Conservation (phyloP, 192 early-diverging fungal genomes). For the Coemansia sp. region DNA sequence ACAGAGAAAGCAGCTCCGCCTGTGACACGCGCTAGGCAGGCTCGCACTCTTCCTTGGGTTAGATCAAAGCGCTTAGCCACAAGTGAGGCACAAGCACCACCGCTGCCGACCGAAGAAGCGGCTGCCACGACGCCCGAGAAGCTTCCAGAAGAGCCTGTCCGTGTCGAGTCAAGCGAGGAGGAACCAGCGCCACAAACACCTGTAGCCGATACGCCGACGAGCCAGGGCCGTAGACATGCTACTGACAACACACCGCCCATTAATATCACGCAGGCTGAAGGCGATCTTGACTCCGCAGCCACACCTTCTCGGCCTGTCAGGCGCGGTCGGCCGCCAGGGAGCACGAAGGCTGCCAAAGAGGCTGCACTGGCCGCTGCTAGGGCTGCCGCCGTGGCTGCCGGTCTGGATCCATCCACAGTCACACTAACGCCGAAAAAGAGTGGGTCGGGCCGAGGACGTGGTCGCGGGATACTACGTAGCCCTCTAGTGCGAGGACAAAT, state of each 20-base stretch:
- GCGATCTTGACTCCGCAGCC: neutral
- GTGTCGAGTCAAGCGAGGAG: no score
- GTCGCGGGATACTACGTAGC: neutral
- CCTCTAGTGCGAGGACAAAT: neutral
- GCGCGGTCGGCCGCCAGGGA: slow-evolving; percentile 16
- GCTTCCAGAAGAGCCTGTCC: no score
- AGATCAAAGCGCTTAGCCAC: neutral
- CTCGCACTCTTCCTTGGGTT: neutral
- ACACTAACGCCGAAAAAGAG: slow-evolving; percentile 1
- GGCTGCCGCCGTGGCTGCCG: neutral
- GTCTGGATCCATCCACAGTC: neutral
- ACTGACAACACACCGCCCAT: neutral
- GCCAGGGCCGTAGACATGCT: no score
- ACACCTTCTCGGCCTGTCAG: neutral
- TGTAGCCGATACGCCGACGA: neutral
- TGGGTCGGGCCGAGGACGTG: slow-evolving; percentile 4
- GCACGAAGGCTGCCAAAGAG: slow-evolving; percentile 3
- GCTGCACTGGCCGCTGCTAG: neutral
- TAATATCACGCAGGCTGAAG: neutral
- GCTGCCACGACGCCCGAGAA: no score
- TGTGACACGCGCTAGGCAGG: neutral
- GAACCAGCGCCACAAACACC: neutral
- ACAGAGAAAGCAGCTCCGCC: neutral
- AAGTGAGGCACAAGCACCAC: neutral
- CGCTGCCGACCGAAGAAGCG: neutral